Evolutionary conservation across 1,139 yeast genomes (phyloP).

Genomic region (Candida sp.): DNA sequence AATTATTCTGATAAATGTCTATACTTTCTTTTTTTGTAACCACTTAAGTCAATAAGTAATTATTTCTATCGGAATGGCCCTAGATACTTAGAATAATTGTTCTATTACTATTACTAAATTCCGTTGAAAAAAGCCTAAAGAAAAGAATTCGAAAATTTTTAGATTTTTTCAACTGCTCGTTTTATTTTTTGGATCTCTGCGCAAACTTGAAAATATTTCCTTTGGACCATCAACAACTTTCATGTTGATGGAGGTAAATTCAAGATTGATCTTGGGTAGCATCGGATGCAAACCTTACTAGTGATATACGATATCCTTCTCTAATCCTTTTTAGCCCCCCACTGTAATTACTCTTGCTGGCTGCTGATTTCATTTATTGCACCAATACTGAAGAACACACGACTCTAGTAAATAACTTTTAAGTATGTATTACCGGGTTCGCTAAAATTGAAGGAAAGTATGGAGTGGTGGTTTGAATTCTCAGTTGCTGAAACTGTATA

Average conservation of each 20-base stretch:
- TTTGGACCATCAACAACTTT: background rate
- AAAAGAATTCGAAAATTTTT: background rate
- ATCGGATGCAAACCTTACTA: background rate
- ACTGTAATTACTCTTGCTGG: background rate
- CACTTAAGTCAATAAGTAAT: conserved; percentile 3
- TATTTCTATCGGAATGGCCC: background rate
- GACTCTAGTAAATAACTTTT: background rate
- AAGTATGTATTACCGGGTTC: background rate
- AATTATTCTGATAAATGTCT: background rate
- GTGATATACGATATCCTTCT: no score
- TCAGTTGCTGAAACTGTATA: no score
- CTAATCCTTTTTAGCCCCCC: background rate
- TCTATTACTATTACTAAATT: background rate
- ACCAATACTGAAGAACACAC: background rate
- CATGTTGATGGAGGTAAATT: background rate
- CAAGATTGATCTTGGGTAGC: background rate
- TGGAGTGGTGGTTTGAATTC: no score
- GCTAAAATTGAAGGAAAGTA: background rate
- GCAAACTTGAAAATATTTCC: background rate
- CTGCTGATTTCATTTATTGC: background rate
- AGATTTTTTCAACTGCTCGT: background rate
- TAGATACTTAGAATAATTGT: background rate
- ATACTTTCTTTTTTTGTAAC: background rate
- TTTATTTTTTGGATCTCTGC: background rate
- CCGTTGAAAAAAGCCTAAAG: background rate